phyloP scores from a whole-genome alignment of 2,329 filamentous ascomycete species.

The Colletotrichum coccodes region DNA sequence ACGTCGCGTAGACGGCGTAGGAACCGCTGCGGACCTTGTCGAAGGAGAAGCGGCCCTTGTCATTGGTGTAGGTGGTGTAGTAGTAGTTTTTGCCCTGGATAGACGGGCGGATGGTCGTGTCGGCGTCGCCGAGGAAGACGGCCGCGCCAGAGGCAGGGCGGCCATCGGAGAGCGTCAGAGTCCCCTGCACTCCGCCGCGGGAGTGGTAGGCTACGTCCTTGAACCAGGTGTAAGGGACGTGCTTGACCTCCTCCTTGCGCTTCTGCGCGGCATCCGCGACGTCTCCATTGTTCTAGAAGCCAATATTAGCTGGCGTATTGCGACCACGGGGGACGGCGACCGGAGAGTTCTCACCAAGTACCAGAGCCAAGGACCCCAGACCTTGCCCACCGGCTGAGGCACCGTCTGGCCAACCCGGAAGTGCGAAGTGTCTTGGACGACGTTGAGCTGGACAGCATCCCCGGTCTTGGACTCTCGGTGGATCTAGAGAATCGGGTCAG shows the following conservation, averaged over 20 bases:
- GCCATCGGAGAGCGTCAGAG: constrained; percentile 53
- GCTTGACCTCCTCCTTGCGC: constrained; percentile 45
- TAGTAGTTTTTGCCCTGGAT: constrained; percentile 45
- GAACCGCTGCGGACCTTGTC: constrained; percentile 50
- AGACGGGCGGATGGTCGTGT: constrained; percentile 39
- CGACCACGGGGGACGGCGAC: neutral
- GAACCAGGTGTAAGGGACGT: constrained; percentile 58
- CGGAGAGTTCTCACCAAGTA: constrained; percentile 17
- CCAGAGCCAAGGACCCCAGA: constrained; percentile 33
- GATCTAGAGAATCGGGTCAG: neutral
- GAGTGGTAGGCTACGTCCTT: constrained; percentile 51
- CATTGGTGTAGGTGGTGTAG: constrained; percentile 54
- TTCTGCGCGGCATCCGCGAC: constrained; percentile 48
- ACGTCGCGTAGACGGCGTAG: constrained; percentile 57
- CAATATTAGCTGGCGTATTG: constrained; percentile 39
- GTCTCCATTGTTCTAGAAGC: constrained; percentile 54
- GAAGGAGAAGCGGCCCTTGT: constrained; percentile 51
- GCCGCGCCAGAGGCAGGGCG: constrained; percentile 53
- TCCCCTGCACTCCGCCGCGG: constrained; percentile 52
- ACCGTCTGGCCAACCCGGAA: constrained; percentile 27
- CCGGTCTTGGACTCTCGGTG: constrained; percentile 33
- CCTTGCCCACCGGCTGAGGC: constrained; percentile 21
- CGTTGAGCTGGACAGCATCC: constrained; percentile 29
- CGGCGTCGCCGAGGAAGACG: constrained; percentile 57
- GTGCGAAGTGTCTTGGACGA: constrained; percentile 32